phyloP scores from a whole-genome alignment of 345 rosid species.

The Moricandia arvensis region DNA sequence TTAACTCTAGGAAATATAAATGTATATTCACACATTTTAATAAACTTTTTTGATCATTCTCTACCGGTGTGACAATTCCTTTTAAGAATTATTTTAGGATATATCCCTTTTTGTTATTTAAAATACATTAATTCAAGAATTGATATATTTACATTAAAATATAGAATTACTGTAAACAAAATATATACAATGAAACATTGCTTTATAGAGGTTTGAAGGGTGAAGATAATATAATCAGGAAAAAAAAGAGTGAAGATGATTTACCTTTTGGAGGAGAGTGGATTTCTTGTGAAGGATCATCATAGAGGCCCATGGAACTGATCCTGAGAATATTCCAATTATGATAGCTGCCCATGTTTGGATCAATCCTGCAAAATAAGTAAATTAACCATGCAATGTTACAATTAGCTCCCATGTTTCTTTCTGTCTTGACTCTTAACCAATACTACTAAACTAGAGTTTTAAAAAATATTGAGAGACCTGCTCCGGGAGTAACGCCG shows the following conservation, averaged over 20 bases:
- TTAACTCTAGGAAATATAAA: too few relatives aligned
- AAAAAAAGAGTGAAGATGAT: background rate
- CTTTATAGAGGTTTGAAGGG: background rate
- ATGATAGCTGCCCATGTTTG: slow-evolving; percentile 94
- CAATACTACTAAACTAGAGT: background rate
- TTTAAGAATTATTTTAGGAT: too few relatives aligned
- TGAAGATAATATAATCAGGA: too few relatives aligned
- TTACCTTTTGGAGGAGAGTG: slow-evolving; percentile 61
- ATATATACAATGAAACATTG: background rate
- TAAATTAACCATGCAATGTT: background rate
- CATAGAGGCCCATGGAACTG: slow-evolving; percentile 94
- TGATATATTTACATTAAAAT: background rate
- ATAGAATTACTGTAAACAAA: background rate
- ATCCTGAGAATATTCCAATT: slow-evolving; percentile 72
- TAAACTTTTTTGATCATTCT: too few relatives aligned
- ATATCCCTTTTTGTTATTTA: background rate
- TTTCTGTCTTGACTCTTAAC: background rate
- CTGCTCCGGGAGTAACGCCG: slow-evolving; percentile 93
- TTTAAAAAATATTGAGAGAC: slow-evolving; percentile 26
- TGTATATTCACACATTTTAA: too few relatives aligned
- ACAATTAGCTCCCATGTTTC: background rate
- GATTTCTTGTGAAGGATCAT: slow-evolving; percentile 86
- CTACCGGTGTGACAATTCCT: too few relatives aligned
- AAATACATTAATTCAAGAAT: background rate
- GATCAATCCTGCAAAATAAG: slow-evolving; percentile 56